Conservation (phyloP, 176 grass and related monocot genomes). For the Carex pumila region DNA sequence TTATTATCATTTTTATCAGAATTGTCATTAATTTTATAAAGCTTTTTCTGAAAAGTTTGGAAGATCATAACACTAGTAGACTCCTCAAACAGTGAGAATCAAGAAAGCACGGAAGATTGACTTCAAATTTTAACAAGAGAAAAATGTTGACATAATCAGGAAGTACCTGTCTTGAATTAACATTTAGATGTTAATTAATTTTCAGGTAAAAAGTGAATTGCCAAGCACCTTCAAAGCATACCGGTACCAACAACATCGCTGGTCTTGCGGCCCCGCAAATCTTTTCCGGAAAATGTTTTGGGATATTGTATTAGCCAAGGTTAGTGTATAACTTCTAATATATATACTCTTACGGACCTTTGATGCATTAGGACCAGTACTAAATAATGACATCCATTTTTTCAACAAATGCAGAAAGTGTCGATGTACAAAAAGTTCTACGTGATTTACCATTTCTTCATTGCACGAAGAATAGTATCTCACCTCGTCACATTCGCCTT, state of each 20-base stretch:
- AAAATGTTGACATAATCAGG: neutral
- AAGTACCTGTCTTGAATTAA: neutral
- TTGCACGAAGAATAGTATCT: conserved; percentile 27
- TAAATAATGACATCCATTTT: neutral
- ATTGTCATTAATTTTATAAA: neutral
- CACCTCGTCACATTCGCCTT: conserved; percentile 39
- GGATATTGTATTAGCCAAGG: conserved; percentile 23
- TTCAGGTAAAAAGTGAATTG: conserved; percentile 41
- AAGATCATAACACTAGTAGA: neutral
- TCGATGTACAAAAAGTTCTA: conserved; percentile 31
- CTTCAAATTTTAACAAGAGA: neutral
- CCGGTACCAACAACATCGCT: conserved; percentile 41
- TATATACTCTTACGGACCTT: neutral
- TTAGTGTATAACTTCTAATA: neutral
- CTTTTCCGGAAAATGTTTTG: conserved; percentile 34
- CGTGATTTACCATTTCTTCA: conserved; percentile 45
- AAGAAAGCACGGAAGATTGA: neutral
- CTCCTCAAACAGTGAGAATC: neutral
- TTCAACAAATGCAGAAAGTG: conserved; percentile 30
- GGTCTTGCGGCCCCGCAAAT: conserved; percentile 42
- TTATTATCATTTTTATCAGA: neutral
- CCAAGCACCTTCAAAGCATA: conserved; percentile 50
- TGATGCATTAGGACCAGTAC: neutral
- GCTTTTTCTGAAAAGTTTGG: neutral
- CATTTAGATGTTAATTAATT: neutral